Conservation (phyloP, 371 early-diverging fungal species). For the Mucor indicus region DNA sequence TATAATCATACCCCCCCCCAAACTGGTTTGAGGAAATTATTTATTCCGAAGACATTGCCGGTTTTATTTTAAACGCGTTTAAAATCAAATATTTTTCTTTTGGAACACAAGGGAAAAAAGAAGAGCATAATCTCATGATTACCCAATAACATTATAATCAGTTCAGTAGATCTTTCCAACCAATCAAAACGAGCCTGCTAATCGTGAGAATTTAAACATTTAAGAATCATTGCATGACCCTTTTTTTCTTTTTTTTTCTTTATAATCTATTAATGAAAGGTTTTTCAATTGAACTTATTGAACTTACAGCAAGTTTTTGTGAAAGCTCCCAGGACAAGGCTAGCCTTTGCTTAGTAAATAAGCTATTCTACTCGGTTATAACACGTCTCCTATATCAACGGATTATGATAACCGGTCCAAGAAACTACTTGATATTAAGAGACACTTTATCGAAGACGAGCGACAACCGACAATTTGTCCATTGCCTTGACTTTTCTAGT, state of each 20-base stretch:
- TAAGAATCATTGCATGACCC: neutral
- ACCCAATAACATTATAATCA: too few species aligned
- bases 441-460: neutral
- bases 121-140: too few species aligned
- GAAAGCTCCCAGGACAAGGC: conserved; percentile 13
- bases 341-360: conserved; percentile 16
- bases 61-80: too few species aligned
- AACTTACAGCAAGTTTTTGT: conserved; percentile 14
- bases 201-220: neutral
- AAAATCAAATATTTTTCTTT: too few species aligned
- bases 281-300: conserved; percentile 29
- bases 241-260: conserved; percentile 4
- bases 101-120: too few species aligned
- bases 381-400: conserved; percentile 21
- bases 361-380: conserved; percentile 12
- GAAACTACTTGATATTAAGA: conserved; percentile 19
- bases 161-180: too few species aligned
- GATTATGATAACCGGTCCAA: conserved; percentile 23
- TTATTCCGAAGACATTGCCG: too few species aligned
- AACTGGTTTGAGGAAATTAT: too few species aligned
- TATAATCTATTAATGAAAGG: conserved; percentile 21
- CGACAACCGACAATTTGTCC: conserved; percentile 8
- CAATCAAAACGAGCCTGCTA: too few species aligned
- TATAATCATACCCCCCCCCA: too few species aligned
- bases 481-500: conserved; percentile 31